Base-by-base conservation (phyloP, 176 grass and related monocot species). In the Eragrostis curvula region DNA sequence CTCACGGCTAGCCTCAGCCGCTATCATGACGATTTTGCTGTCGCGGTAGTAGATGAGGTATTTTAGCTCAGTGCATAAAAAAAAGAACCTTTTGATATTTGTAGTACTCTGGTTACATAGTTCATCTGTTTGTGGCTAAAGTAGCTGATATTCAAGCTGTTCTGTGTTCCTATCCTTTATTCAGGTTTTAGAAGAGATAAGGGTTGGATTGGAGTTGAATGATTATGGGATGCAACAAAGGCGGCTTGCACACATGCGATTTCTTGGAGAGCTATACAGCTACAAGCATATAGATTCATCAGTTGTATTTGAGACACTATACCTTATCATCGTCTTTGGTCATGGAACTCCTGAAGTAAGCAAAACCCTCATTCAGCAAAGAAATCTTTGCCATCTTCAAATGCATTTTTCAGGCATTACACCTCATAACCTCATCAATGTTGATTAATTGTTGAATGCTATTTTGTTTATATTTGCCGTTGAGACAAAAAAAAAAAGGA, bases 151-250 rank as follows among this genome's bases (percentile, higher is more conserved):
- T 89, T 49, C 60, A 64, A 43, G 23, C 77, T 71, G 52, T 83
- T 78, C 9, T 88, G 63, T 81, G 48, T 72, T 8, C 16, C 27
- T 40, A 23, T 48, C 61, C 87, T 66, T 57, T 50, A 70, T 90
- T 89, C 81, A 99, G 97, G 97, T 99, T 70, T 76, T 99, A 80
- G 93, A 99, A 86, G 97, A 99, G 87, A 94, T 94, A 81, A 90
- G 97, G 80, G 60, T 90, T 82, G 93, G 97, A 27, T 63, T 99
- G 77, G 97, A 99, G 84, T 68, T 99, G 80, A 96, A 99, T 87
- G 91, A 96, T 87, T 99, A 96, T 80, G 90, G 84, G 74, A 99
- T 92, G 97, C 97, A 99, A 79, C 93, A 96, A 82, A 89, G 75
- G 53, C 87, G 83, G 49, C 93, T 99, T 74, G 91, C 97, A 11